Conservation (phyloP, 495 filamentous ascomycete genomes). For the Rhizodiscina lignyota region DNA sequence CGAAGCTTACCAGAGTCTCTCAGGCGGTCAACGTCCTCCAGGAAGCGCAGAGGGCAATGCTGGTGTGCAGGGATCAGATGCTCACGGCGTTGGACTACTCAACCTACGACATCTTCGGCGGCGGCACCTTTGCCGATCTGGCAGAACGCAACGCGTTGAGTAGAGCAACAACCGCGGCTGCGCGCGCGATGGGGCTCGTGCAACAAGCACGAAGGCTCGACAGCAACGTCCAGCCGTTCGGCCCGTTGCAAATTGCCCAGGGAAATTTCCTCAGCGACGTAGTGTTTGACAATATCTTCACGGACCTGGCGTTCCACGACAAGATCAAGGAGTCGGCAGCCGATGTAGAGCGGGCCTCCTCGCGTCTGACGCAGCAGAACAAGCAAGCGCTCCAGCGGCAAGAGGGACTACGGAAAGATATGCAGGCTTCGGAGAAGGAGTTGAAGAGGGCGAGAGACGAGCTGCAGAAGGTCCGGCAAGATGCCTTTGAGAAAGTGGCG, state of each 20-base stretch:
- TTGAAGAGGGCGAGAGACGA: no score
- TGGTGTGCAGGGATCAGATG: conserved; percentile 5
- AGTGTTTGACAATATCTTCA: conserved; percentile 31
- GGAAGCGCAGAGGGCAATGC: conserved; percentile 6
- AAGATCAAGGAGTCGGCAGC: conserved; percentile 25
- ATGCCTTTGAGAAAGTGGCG: no score
- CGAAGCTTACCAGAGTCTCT: conserved; percentile 12
- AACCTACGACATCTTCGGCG: conserved; percentile 7
- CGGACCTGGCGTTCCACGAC: conserved; percentile 28
- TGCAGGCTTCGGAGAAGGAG: conserved; percentile 10
- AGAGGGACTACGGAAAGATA: conserved; percentile 7
- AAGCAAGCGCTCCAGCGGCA: conserved; percentile 13
- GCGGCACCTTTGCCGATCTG: conserved; percentile 14
- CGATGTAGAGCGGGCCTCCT: conserved; percentile 13
- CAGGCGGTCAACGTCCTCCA: conserved; percentile 13
- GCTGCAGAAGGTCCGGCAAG: no score
- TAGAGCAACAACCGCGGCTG: conserved; percentile 18
- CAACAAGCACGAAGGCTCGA: conserved; percentile 16
- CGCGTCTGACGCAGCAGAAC: no score
- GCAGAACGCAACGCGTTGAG: conserved; percentile 25
- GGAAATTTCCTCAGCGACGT: conserved; percentile 26
- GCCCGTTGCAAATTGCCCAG: conserved; percentile 17
- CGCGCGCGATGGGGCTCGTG: conserved; percentile 21
- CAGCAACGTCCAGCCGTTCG: conserved; percentile 4
- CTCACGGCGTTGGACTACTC: conserved; percentile 10